Conservation (phyloP, 352 stramenopile species). For the Pythium myriotylum region DNA sequence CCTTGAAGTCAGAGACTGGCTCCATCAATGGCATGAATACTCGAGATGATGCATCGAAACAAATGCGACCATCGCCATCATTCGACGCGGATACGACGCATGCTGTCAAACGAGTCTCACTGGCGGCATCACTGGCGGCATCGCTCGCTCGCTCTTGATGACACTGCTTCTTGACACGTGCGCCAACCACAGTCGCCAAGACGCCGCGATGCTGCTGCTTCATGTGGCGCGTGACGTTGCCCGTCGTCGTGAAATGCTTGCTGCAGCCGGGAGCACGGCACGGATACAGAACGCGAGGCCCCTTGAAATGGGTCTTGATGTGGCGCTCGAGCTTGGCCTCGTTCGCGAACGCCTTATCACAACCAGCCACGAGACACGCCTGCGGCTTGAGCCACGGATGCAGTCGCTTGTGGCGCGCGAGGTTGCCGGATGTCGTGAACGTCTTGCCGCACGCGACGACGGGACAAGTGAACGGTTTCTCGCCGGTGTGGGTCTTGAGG, state of each 20-base stretch:
- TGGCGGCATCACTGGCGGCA: no score
- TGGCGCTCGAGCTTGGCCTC: conserved; percentile 53
- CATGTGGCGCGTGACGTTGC: conserved; percentile 72
- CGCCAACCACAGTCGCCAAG: not conserved
- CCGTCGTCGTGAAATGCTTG: conserved; percentile 68
- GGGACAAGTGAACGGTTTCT: conserved; percentile 66
- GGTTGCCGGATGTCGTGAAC: conserved; percentile 72
- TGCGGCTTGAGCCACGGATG: conserved; percentile 50
- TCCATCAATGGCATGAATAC: conserved; percentile 16
- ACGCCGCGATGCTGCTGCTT: conserved; percentile 49
- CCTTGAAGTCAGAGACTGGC: conserved; percentile 14
- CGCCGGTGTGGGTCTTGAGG: conserved; percentile 79
- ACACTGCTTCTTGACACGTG: not conserved
- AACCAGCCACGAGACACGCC: conserved; percentile 42
- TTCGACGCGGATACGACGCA: not conserved
- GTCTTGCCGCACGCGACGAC: conserved; percentile 57
- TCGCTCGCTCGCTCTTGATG: no score
- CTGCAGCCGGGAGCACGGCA: conserved; percentile 44
- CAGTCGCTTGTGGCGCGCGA: conserved; percentile 60
- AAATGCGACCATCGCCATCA: conserved; percentile 7
- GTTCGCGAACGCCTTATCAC: conserved; percentile 51
- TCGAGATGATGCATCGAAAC: conserved; percentile 5
- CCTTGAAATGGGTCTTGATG: conserved; percentile 53
- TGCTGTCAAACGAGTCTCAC: no score
- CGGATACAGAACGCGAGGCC: conserved; percentile 40